These are phyloP conservation scores for Mycena maculata DNA, from an alignment of 768 basidiomycete genomes.

Conservation along the genomic window DNA sequence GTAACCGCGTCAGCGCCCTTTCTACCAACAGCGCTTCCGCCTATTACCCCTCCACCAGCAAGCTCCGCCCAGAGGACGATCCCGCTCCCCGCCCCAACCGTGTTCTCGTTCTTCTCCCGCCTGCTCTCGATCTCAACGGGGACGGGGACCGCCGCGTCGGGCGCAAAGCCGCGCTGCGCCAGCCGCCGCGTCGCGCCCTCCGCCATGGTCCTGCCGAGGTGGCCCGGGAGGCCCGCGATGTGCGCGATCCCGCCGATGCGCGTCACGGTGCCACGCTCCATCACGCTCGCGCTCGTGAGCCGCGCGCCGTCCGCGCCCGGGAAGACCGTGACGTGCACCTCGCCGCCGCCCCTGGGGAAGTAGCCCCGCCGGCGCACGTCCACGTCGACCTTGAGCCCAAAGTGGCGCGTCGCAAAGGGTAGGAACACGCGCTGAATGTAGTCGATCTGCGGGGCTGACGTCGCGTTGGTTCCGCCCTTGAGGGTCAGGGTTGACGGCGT, in stretches of 20 bases:
- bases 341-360: constrained; percentile 79
- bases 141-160: constrained; percentile 33
- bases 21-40: constrained; percentile 73
- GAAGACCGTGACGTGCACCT: constrained; percentile 56
- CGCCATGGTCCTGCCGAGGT: constrained; percentile 67
- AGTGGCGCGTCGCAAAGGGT: constrained; percentile 73
- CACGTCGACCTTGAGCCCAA: constrained; percentile 59
- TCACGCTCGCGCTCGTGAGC: constrained; percentile 57
- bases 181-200: constrained; percentile 63
- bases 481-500: constrained; percentile 63
- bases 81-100: constrained; percentile 75
- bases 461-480: constrained; percentile 79
- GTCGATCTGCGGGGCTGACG: constrained; percentile 79
- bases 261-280: constrained; percentile 66
- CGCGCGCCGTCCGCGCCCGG: constrained; percentile 56
- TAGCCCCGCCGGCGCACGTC: constrained; percentile 72
- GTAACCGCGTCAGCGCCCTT: constrained; percentile 57
- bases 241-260: constrained; percentile 70
- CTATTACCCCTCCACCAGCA: constrained; percentile 72
- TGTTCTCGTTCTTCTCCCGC: constrained; percentile 57
- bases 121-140: constrained; percentile 53
- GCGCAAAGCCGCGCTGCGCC: constrained; percentile 49
- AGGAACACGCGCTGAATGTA: constrained; percentile 74
- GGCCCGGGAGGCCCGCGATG: constrained; percentile 70
- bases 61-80: constrained; percentile 83